These are phyloP conservation scores for Actinomucor elegans DNA, from an alignment of 371 early-diverging fungal species.

Conservation along the genomic window DNA sequence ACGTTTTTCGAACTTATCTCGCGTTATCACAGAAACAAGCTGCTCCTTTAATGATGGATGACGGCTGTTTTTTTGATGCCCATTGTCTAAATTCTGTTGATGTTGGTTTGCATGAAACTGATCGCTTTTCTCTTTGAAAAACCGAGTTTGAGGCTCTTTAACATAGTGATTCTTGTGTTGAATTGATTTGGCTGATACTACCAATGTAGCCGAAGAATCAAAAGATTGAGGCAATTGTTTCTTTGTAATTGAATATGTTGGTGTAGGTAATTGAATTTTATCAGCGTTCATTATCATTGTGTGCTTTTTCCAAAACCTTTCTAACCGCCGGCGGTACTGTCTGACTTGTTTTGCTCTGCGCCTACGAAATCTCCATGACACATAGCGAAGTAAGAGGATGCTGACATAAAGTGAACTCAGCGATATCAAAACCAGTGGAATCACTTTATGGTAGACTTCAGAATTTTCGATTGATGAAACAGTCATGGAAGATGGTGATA, in stretches of 20 bases:
- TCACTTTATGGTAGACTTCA: neutral
- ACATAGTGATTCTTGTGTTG: too few species aligned
- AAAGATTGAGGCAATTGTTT: neutral
- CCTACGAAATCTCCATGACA: neutral
- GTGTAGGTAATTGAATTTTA: neutral
- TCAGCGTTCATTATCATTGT: too few species aligned
- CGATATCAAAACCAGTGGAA: neutral
- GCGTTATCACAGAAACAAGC: too few species aligned
- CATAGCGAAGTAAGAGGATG: slow-evolving; percentile 1
- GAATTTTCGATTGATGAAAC: neutral
- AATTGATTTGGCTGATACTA: too few species aligned
- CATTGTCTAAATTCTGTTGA: too few species aligned
- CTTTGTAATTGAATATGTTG: neutral
- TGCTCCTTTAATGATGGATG: too few species aligned
- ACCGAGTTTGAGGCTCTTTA: too few species aligned
- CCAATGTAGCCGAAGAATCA: slow-evolving; percentile 6
- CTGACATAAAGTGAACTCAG: neutral
- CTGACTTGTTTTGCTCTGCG: neutral
- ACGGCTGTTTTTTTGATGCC: too few species aligned
- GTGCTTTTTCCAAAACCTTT: neutral
- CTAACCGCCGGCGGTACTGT: neutral
- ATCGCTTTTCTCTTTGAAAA: too few species aligned
- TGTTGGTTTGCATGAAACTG: too few species aligned
- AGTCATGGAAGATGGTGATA: neutral
- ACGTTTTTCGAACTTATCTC: too few species aligned